phyloP scores from a whole-genome alignment of 306 rosid species.

The Crotalaria pallida region DNA sequence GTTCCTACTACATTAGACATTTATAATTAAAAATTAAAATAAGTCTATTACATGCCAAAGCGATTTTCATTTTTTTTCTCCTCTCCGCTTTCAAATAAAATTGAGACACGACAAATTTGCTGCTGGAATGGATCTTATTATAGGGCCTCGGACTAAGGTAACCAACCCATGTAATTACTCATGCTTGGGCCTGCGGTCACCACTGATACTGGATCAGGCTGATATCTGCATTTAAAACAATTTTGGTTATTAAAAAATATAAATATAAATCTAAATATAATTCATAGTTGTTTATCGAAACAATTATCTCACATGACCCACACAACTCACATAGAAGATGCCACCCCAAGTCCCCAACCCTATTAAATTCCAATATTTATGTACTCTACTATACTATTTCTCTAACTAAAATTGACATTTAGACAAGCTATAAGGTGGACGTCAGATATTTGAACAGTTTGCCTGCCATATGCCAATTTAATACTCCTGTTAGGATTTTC shows the following conservation, averaged over 20 bases:
- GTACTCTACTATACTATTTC: too few species aligned
- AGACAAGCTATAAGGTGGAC: too few species aligned
- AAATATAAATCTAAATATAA: neutral
- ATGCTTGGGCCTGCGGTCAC: constrained; percentile 89
- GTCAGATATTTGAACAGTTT: too few species aligned
- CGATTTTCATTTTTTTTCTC: neutral
- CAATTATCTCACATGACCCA: neutral
- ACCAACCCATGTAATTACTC: constrained; percentile 89
- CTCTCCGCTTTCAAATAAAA: constrained; percentile 20
- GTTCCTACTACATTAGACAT: constrained; percentile 25
- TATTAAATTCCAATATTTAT: neutral
- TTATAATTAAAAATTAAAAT: neutral
- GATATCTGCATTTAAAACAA: constrained; percentile 54
- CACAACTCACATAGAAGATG: neutral
- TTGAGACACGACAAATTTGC: constrained; percentile 12
- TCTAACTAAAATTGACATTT: too few species aligned
- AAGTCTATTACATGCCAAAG: constrained; percentile 29
- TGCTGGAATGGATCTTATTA: neutral
- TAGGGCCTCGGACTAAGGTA: constrained; percentile 42
- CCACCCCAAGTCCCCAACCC: neutral
- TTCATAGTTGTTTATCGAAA: neutral
- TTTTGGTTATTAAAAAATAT: neutral
- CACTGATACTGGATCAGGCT: constrained; percentile 59
- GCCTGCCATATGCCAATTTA: too few species aligned
- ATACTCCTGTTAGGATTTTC: too few species aligned